These are phyloP conservation scores for Starmerella ratchasimensis DNA, from an alignment of 805 yeast species.

Conservation along the genomic window DNA sequence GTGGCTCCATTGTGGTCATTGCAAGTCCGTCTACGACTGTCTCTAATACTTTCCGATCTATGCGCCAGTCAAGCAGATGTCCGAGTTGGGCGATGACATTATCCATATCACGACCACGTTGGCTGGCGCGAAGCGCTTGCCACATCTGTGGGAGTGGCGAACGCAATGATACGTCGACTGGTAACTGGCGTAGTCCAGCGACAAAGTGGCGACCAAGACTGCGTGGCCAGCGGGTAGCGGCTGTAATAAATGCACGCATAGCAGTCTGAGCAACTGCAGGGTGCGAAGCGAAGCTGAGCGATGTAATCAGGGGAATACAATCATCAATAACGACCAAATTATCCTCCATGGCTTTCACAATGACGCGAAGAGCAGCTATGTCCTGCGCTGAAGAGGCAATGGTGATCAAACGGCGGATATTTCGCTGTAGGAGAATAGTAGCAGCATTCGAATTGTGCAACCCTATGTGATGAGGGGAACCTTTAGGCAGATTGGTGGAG, in stretches of 20 bases:
- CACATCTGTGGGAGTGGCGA: conserved; percentile 4
- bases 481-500: too few species aligned
- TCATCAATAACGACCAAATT: conserved; percentile 12
- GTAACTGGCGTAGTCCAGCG: conserved; percentile 5
- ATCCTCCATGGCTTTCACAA: conserved; percentile 12
- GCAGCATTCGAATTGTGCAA: too few species aligned
- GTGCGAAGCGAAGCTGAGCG: conserved; percentile 6
- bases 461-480: too few species aligned
- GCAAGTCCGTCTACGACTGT: conserved; percentile 5
- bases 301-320: conserved; percentile 6
- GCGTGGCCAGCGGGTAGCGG: conserved; percentile 8
- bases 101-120: too few species aligned
- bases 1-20: not conserved
- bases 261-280: conserved; percentile 11
- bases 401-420: conserved; percentile 5
- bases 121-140: conserved; percentile 1
- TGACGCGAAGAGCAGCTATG: conserved; percentile 7
- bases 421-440: conserved; percentile 10
- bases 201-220: conserved; percentile 7
- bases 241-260: conserved; percentile 1
- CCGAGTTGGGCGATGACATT: conserved; percentile 2
- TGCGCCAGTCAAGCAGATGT: not conserved
- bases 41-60: not conserved
- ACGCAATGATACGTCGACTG: not conserved
- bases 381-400: conserved; percentile 4